Base-by-base conservation (phyloP, 169 alveolate species). In the Babesia ovis region DNA sequence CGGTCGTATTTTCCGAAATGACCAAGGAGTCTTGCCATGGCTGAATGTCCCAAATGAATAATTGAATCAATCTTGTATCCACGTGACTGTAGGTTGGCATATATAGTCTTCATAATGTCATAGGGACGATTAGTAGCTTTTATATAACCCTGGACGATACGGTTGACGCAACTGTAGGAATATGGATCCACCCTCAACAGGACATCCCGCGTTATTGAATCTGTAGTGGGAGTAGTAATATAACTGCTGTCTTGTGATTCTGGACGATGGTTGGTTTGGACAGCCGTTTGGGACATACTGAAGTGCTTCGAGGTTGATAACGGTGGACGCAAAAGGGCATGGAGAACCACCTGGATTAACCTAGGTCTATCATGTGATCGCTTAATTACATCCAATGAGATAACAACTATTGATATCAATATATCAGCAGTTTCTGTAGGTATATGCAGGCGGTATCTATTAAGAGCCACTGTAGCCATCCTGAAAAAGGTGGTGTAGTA, bases 371-470 rank as follows among this genome's bases (percentile, higher is more conserved):
- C 83, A 29, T 27, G 0, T 1, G 31, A 32, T 29, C 57, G 31
- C 4, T 22, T 29, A 32, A 71, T 9, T 29, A 71, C 67, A 9
- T 35, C 32, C n/a, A 60, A 12, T 4, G 72, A 20, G 22, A 71
- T 3, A 14, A 57, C 25, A 1, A 61, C 20, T 4, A 70, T 59
- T 4, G 81, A 67, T n/a, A 41, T 18, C 25, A 59, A 20, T 4
- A 70, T 70, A 58, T 72, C 83, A 8, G 56, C 54, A 20, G 34
- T 31, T 25, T 72, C 83, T 0, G 23, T 42, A 2, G 64, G 29
- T 1, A 46, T 39, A 4, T 61, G 50, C 46, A 22, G 27, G 29
- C 55, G 16, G 57, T 22, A 39, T 1, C 57, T 46, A 35, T 59
- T 37, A 8, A 72, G 55, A 0, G 57, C 45, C 11, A 72, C 68